Base-by-base conservation (phyloP, 208 protist species). In the Leishmania arabica region DNA sequence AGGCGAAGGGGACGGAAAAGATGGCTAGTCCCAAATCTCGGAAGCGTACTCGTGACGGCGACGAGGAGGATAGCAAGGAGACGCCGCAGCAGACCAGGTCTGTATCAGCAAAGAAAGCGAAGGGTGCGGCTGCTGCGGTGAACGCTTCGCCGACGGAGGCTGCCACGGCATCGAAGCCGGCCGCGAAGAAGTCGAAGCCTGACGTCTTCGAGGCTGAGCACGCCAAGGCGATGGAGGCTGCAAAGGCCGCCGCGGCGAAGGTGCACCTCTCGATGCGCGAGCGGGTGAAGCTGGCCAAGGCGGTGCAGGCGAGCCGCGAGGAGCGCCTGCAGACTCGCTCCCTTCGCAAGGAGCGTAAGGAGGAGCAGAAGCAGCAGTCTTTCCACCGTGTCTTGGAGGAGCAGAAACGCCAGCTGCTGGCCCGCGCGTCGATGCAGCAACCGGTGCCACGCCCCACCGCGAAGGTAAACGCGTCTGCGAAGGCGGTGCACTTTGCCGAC, bases 371-470 rank as follows among this genome's bases (percentile, higher is more conserved):
- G 72, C 86, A 92, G 83, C 27, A 86, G 64, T 88, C 91, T 40
- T 96, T 96, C 75, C 78, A 88, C 54, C 91, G 92, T 42, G 86
- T 98, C n/a, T 79, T 98, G 72, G 86, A 91, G 79, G 88, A 96
- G 86, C 93, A 96, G 89, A 94, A 93, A 87, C 81, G 80, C 17
- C 92, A 95, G 85, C 84, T 97, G 75, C 72, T 93, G n/a, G 89
- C 88, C n/a, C 84, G 82, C 27, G 88, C 89, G 49, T 51, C 84
- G 58, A 58, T 91, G 90, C 78, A 81, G 73, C 72, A 72, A 2
- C 58, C 64, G 54, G 15, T 65, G n/a, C 66, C 73, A 40, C 62
- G 79, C 31, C 6, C 75, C 42, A 21, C 68, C 71, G 31, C 66
- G 65, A 75, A 66, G 70, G 66, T 77, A 3, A 60, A 65, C 1